phyloP scores from a whole-genome alignment of 805 yeast genomes.

The Saturnispora silvae region DNA sequence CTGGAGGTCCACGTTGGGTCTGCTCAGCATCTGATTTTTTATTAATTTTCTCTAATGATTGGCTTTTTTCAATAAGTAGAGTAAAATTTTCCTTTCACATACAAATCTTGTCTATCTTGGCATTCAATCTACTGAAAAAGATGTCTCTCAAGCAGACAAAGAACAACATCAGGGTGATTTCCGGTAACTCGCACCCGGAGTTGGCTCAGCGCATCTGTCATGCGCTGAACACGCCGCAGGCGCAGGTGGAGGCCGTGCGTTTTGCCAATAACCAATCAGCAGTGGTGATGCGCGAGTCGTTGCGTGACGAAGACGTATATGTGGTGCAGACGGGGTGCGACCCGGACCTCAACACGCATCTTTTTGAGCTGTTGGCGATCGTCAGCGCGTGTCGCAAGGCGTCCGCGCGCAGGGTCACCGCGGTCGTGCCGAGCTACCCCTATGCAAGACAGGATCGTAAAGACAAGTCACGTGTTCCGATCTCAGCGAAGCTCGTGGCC shows the following conservation, averaged over 20 bases:
- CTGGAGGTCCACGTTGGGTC: too few species aligned
- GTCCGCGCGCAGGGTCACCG: slow-evolving; percentile 87
- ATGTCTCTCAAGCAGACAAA: slow-evolving; percentile 27
- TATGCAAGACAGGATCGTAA: slow-evolving; percentile 97
- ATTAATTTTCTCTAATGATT: too few species aligned
- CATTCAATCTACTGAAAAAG: too few species aligned
- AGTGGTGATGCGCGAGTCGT: slow-evolving; percentile 77
- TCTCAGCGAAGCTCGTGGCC: slow-evolving; percentile 90
- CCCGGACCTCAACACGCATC: slow-evolving; percentile 62
- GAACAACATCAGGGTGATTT: slow-evolving; percentile 40
- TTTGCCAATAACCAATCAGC: slow-evolving; percentile 85
- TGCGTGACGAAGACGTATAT: slow-evolving; percentile 84
- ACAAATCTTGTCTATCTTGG: too few species aligned
- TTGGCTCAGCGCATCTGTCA: slow-evolving; percentile 64
- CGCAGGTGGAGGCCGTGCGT: slow-evolving; percentile 73
- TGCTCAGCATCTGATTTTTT: too few species aligned
- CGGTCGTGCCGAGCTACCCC: slow-evolving; percentile 91
- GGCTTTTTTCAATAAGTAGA: too few species aligned
- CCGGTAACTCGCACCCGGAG: slow-evolving; percentile 75
- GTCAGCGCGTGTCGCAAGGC: slow-evolving; percentile 95
- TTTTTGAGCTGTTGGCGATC: slow-evolving; percentile 82
- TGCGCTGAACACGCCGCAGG: slow-evolving; percentile 53
- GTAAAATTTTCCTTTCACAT: too few species aligned
- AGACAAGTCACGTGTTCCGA: slow-evolving; percentile 93
- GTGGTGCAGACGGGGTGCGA: slow-evolving; percentile 82